Evolutionary conservation across 768 basidiomycete genomes (phyloP), one percentile per base, ranked within the genome.

Genomic region (Macrolepiota dolichaula): DNA sequence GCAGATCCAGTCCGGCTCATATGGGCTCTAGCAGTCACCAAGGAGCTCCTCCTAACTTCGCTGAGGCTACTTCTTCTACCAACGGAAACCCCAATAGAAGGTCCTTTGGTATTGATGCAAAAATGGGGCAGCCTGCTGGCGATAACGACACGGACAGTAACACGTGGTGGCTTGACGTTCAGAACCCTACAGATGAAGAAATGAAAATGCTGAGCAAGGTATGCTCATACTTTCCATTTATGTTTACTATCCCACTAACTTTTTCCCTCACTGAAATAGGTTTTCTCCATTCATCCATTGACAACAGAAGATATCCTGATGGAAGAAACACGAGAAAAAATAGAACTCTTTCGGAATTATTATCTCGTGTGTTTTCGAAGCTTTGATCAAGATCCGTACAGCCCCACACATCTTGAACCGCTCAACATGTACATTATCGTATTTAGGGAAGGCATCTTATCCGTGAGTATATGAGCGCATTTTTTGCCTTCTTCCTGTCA

Each of bases 341-440:
- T 99, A 67, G 97, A 99, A 73, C 85, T 99, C 19, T 99, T 98
- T 83, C 84, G 96, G 57, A 96, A 96, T 72, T 99, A 99, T 73
- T 98, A 98, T 72, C 86, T 99, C 56, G 97, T 98, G 63, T 98
- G 96, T 81, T 99, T 99, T 81, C 89, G 97, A 64, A 92, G 94
- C 64, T 98, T 99, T 77, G 97, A 99, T 74, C 97, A 99, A 78
- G 97, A 98, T 73, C 91, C 88, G 24, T 98, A 98, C 77, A 94
- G 92, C 68, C 95, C 96, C 17, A 98, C 95, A 1, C 89, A 98
- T 73, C 87, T 99, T 50, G 96, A 99, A 72, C 97, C 97, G 15
- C 80, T 98, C 65, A 99, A 99, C 76, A 98, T 98, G 96, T 99
- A 99, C 76, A 96, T 99, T 67, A 92, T 98, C 67, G 97, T 99